Percentiles rank a stretch among this genome's conserved stretches.
Conservation (phyloP, 257 asterid genomes). For the Apocynum venetum region DNA sequence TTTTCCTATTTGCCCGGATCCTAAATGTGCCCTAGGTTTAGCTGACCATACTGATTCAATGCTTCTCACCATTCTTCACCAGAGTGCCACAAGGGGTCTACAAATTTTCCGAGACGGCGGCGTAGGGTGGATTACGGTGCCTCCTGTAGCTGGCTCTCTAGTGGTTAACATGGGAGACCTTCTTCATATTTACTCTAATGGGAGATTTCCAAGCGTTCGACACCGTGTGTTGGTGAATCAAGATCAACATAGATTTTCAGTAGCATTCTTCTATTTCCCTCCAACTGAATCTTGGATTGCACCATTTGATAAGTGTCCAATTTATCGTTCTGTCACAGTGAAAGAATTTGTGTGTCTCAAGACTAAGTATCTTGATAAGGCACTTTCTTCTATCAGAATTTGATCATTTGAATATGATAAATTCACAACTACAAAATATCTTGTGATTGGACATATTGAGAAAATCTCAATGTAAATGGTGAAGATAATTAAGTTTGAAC, state of each 20-base stretch:
- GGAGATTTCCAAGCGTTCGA: constrained; percentile 28
- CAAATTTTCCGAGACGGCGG: constrained; percentile 45
- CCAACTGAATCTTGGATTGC: constrained; percentile 35
- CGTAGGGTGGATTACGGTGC: constrained; percentile 46
- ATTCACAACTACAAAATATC: too few species aligned
- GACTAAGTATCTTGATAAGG: constrained; percentile 55
- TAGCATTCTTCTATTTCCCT: constrained; percentile 61
- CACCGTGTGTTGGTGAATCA: constrained; percentile 69
- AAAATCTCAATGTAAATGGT: too few species aligned
- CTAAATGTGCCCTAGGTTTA: constrained; percentile 60
- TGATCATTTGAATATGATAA: not conserved
- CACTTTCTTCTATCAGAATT: constrained; percentile 36
- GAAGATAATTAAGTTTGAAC: too few species aligned
- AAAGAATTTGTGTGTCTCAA: constrained; percentile 58
- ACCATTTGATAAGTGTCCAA: constrained; percentile 39
- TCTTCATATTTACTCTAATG: constrained; percentile 66
- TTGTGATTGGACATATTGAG: too few species aligned
- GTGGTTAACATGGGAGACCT: constrained; percentile 69
- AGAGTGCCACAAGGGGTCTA: constrained; percentile 57
- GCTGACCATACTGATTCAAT: constrained; percentile 81
- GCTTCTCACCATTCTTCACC: constrained; percentile 74
- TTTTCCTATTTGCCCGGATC: constrained; percentile 79
- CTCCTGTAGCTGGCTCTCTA: constrained; percentile 47
- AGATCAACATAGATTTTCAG: constrained; percentile 40
- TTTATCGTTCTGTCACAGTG: constrained; percentile 41